Base-by-base conservation (phyloP, 768 basidiomycete species). In the Naganishia antarctica region DNA sequence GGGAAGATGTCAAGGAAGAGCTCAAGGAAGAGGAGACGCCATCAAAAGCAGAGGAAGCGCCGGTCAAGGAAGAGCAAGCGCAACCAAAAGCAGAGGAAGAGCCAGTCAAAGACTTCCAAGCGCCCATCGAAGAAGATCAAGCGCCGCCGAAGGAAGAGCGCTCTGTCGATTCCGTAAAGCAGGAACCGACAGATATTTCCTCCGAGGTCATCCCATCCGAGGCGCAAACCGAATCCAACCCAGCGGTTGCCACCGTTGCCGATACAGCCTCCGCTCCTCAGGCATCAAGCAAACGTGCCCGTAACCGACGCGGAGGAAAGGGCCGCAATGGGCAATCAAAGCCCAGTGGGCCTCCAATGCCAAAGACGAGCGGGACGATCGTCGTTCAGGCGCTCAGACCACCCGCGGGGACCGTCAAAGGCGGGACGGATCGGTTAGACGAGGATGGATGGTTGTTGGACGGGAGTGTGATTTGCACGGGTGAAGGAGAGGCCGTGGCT, bases 381-480 rank as follows among this genome's bases (percentile, higher is more conserved):
- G 49, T 63, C 34, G 49, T 63, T 31, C 49, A 57, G 50, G 62
- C 62, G 25, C 41, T 44, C 7, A 26, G 62, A 44, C 62, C 62
- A 29, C 62, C 62, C 16, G 37, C 43, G 15, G 62, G 44, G 26
- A 43, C 48, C 32, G 53, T 57, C 53, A 57, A 57, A 34, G 53
- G 53, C 26, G 41, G 63, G 12, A 58, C 44, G 45, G 53, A 45
- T 59, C 18, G 63, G 28, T 12, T 53, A 32, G 53, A 64, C 18
- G 61, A 61, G 11, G 74, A 73, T 43, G 76, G 75, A 25, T 77
- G 76, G 43, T 81, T 98, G 44, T 93, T 97, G 76, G 86, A 85
- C 47, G 94, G 93, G 31, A 93, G 91, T 28, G 79, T 97, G 23
- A 83, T 98, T 40, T 91, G 94, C 43, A 91, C 91, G 73, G 85